phyloP scores from a whole-genome alignment of 176 grass and related monocot genomes.

The Sorghum bicolor region DNA sequence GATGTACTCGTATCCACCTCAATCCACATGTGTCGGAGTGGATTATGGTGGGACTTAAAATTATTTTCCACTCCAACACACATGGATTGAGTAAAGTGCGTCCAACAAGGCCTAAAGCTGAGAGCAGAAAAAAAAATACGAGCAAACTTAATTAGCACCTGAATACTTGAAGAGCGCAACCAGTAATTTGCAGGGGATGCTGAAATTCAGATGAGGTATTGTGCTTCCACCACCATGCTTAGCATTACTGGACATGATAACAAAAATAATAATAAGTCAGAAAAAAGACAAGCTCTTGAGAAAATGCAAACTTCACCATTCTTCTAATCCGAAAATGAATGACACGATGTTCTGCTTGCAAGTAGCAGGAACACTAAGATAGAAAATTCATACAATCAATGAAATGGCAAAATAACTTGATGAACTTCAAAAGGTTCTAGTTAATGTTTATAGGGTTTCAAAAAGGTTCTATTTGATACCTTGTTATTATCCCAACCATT shows the following conservation, averaged over 20 bases:
- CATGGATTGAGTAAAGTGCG: too few species aligned
- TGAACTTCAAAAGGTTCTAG: background rate
- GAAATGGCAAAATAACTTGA: background rate
- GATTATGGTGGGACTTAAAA: too few species aligned
- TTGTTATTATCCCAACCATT: conserved; percentile 92
- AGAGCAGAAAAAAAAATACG: conserved; percentile 11
- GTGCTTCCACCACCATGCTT: conserved; percentile 86
- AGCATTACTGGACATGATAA: conserved; percentile 68
- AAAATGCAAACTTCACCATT: background rate
- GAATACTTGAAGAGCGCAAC: conserved; percentile 64
- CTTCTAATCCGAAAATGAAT: conserved; percentile 4
- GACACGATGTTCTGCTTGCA: background rate
- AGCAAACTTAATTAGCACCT: conserved; percentile 43
- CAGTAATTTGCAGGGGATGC: conserved; percentile 80
- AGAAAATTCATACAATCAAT: background rate
- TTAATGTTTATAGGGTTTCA: background rate
- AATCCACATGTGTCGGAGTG: too few species aligned
- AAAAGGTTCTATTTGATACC: conserved; percentile 39
- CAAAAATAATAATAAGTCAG: conserved; percentile 5
- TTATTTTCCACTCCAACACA: too few species aligned
- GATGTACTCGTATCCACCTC: too few species aligned
- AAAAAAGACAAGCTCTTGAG: background rate
- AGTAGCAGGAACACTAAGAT: background rate
- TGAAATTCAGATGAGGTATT: conserved; percentile 92
- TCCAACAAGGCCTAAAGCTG: background rate